Evolutionary conservation across 805 yeast species (phyloP).

Genomic region (Peterozyma xylosa): DNA sequence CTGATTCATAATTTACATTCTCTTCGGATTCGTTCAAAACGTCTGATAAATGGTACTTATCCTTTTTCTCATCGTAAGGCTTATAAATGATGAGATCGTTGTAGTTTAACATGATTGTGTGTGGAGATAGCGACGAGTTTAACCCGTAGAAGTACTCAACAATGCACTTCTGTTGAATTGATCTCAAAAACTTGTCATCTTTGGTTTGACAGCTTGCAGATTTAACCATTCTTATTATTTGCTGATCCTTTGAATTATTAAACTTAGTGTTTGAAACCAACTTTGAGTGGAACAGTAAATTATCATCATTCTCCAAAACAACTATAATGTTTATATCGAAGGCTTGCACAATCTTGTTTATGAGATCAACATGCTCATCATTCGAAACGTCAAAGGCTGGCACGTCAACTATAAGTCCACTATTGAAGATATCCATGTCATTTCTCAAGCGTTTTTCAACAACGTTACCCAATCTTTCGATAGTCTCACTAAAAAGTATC

Average conservation of each 20-base stretch:
- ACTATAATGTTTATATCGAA: slow-evolving; percentile 54
- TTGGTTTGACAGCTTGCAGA: slow-evolving; percentile 74
- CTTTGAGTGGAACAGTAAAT: slow-evolving; percentile 52
- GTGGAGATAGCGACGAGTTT: slow-evolving; percentile 69
- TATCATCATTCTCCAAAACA: slow-evolving; percentile 74
- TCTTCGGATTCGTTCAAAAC: slow-evolving; percentile 6
- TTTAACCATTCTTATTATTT: slow-evolving; percentile 54
- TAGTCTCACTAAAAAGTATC: slow-evolving; percentile 41
- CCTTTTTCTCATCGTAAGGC: slow-evolving; percentile 30
- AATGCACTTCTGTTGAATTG: slow-evolving; percentile 67
- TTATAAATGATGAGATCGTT: slow-evolving; percentile 55
- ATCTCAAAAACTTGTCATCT: slow-evolving; percentile 62
- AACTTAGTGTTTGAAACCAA: slow-evolving; percentile 17
- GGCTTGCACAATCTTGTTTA: slow-evolving; percentile 50
- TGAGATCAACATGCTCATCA: slow-evolving; percentile 39
- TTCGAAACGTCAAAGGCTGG: slow-evolving; percentile 40
- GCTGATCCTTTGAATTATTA: slow-evolving; percentile 21
- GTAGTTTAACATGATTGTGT: slow-evolving; percentile 67
- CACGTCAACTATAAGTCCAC: slow-evolving; percentile 70
- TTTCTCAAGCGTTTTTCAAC: slow-evolving; percentile 38
- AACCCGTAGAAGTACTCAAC: slow-evolving; percentile 89
- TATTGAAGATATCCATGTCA: slow-evolving; percentile 33
- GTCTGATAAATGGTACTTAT: slow-evolving; percentile 5
- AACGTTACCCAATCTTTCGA: slow-evolving; percentile 31
- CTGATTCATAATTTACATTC: slow-evolving; percentile 12